phyloP scores from a whole-genome alignment of 805 yeast species.

The Candida incommunis region DNA sequence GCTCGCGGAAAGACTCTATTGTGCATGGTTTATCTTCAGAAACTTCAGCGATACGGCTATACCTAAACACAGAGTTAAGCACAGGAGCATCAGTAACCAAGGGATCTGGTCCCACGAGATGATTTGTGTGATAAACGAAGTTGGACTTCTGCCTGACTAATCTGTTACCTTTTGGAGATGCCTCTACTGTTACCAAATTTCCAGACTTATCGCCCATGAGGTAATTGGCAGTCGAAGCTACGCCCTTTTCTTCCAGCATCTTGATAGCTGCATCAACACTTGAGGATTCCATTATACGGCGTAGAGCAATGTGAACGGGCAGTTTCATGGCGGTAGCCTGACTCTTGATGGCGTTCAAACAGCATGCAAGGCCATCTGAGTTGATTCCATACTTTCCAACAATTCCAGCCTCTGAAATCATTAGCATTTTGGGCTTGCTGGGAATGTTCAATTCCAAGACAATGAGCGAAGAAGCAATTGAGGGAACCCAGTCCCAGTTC shows the following conservation, averaged over 20 bases:
- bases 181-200: background rate
- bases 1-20: background rate
- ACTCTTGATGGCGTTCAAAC: slow-evolving; percentile 10
- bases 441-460: slow-evolving; percentile 9
- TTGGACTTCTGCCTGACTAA: background rate
- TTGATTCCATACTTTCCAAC: slow-evolving; percentile 14
- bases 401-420: slow-evolving; percentile 13
- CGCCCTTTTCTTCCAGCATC: background rate
- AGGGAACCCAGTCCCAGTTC: slow-evolving; percentile 23
- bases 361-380: slow-evolving; percentile 9
- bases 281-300: background rate
- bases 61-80: background rate
- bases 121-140: background rate
- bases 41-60: background rate
- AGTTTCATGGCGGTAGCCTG: background rate
- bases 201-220: slow-evolving; percentile 1
- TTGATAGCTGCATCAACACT: background rate
- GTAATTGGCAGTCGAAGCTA: slow-evolving; percentile 1
- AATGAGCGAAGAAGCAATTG: slow-evolving; percentile 1
- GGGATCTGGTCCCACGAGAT: background rate
- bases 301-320: slow-evolving; percentile 1
- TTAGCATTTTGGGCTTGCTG: slow-evolving; percentile 11
- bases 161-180: background rate
- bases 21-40: background rate
- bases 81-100: background rate